Base-by-base conservation (phyloP, 2,329 filamentous ascomycete species). In the Pyricularia grisea region DNA sequence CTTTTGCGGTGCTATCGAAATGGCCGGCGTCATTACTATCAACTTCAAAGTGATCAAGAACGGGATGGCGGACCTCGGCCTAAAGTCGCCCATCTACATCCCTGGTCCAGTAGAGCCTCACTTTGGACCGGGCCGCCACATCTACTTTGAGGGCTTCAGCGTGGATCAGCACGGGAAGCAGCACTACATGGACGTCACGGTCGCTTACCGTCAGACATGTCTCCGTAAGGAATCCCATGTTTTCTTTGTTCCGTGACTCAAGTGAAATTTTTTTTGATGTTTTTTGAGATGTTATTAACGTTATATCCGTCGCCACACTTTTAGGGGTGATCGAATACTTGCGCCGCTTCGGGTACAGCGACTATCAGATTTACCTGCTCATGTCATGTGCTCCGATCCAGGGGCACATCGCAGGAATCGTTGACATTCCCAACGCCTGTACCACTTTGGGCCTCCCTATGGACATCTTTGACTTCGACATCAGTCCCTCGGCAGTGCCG, bases 401-500 rank as follows among this genome's bases (percentile, higher is more conserved):
- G 77, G 94, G 94, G 0, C 92, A 96, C 75, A 87, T 97, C 67
- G 94, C 93, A 1, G 93, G 94, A 0, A 91, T 97, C 69, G 93
- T 97, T 10, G 93, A 97, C 78, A 92, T 97, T 66, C 93, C 93
- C 0, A 97, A 97, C 76, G 92, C 91, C 0, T 97, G 94, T 76
- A 97, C 93, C 4, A 97, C 94, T 0, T 82, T 97, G 70, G 93
- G 93, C 0, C 77, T 97, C 68, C 94, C 94, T 0, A 92, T 97
- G 84, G 94, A 97, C 79, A 96, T 97, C 68, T 97, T 97, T 74
- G 92, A 95, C 75, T 97, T 97, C 78, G 93, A 97, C 76, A 94
- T 97, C 73, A 87, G 88, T 65, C 92, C 93, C n/a, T 70, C 71
- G 0, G 73, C 71, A 2, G 83, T 82, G 5, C 82, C 84, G 7